Evolutionary conservation across 805 yeast genomes (phyloP), one percentile per base, ranked within the genome.

Genomic region (Spathaspora girioi): DNA sequence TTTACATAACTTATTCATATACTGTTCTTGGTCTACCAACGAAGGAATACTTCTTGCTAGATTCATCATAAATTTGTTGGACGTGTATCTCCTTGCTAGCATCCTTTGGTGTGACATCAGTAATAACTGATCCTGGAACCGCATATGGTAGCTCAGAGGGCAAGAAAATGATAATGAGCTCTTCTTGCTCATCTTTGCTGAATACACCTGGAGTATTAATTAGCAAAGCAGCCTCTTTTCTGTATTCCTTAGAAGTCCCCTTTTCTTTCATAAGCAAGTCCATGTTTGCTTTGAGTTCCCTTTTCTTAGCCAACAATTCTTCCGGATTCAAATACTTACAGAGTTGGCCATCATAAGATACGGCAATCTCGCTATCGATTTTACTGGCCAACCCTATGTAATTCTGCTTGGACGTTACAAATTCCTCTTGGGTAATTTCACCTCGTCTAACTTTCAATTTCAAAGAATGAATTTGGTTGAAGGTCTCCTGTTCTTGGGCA

Each of bases 51-150:
- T 66, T 72, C 56, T 81, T 73, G 45, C 75, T 75, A 19, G 69
- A 75, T 50, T 82, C 80, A 64, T 89, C 84, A 79, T 84, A 89
- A 51, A 84, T 78, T 57, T 79, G 78, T 50, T 79, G 72, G 12
- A 79, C 72, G 40, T 75, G 66, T 17, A 80, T 75, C 20, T 77
- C 75, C 60, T 82, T 82, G 43, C 75, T 73, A 41, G 61, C 60
- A 52, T 80, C 80, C 53, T 67, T 69, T n/a, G 76, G 71, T 40
- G 65, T 62, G 38, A 58, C 52, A n/a, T 55, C 56, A 38, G 63
- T 67, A 12, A 75, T 58, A 18, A 77, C 78, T 15, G 77, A 66
- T 20, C 70, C 77, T 11, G 67, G 65, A 1, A 72, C 73, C 10
- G 72, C 59, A 59, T 78, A 81, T 2, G 91, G 86, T 53, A 76